Conservation (phyloP, 306 rosid genomes). For the Cicer arietinum region DNA sequence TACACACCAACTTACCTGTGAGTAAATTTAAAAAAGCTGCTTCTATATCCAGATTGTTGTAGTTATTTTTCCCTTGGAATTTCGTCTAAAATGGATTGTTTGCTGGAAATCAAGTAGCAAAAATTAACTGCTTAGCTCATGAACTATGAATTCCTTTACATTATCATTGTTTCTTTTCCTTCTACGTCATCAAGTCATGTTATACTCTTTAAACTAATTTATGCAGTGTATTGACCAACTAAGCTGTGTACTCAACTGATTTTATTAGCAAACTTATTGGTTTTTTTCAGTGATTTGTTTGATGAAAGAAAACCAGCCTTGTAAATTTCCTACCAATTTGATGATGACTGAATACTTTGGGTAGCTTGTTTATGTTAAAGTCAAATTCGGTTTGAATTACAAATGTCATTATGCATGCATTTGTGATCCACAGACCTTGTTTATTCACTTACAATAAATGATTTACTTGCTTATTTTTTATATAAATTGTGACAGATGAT, state of each 20-base stretch:
- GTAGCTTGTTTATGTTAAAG: conserved; percentile 24
- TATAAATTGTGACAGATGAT: conserved; percentile 18
- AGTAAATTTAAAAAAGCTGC: conserved; percentile 52
- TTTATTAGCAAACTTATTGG: conserved; percentile 11
- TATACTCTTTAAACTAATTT: conserved; percentile 10
- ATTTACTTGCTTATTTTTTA: conserved; percentile 17
- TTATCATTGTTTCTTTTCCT: neutral
- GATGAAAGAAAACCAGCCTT: conserved; percentile 29
- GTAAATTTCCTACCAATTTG: conserved; percentile 14
- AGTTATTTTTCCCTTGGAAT: conserved; percentile 28
- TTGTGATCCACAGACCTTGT: conserved; percentile 8
- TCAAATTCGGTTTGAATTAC: conserved; percentile 13
- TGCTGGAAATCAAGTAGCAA: conserved; percentile 23
- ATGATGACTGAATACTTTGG: conserved; percentile 26
- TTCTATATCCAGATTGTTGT: conserved; percentile 7
- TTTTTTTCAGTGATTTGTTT: conserved; percentile 25
- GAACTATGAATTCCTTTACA: conserved; percentile 32
- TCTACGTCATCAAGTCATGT: conserved; percentile 3
- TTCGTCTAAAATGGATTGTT: conserved; percentile 25
- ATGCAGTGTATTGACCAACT: neutral
- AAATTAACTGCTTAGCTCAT: conserved; percentile 13
- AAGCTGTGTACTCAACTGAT: conserved; percentile 21
- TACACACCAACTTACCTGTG: conserved; percentile 85
- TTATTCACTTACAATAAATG: neutral
- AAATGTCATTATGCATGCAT: conserved; percentile 19